phyloP scores from a whole-genome alignment of 306 rosid species.

The Prunus dulcis region DNA sequence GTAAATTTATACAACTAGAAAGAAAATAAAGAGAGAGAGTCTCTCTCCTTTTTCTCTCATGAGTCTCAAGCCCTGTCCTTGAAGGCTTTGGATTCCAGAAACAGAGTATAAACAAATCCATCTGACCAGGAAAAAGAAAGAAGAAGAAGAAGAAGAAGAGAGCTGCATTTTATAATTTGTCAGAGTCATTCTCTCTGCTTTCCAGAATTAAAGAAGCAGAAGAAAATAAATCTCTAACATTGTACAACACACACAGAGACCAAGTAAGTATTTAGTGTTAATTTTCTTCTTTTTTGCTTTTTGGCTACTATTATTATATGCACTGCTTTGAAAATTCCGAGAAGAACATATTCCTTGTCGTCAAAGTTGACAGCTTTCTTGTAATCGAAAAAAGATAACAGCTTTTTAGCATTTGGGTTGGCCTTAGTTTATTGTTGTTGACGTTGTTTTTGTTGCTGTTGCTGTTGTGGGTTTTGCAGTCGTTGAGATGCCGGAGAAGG shows the following conservation, averaged over 20 bases:
- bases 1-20: not conserved
- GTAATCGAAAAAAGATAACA: not conserved
- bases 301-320: not conserved
- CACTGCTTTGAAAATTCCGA: constrained; percentile 10
- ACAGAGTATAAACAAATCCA: not conserved
- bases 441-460: constrained; percentile 1
- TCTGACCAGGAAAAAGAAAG: not conserved
- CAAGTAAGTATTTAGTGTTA: constrained; percentile 16
- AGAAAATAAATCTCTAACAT: not conserved
- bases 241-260: not conserved
- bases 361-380: constrained; percentile 22
- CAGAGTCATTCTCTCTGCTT: not conserved
- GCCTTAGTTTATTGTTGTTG: constrained; percentile 7
- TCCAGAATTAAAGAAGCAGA: constrained; percentile 2
- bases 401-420: constrained; percentile 13
- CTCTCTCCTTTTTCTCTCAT: not conserved
- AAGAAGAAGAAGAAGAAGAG: not conserved
- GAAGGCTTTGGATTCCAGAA: not conserved
- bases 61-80: not conserved
- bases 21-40: not conserved
- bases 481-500: constrained; percentile 67
- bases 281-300: not conserved
- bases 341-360: constrained; percentile 15
- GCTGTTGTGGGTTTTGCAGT: constrained; percentile 9
- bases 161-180: constrained; percentile 6